Evolutionary conservation across 2,329 filamentous ascomycete species (phyloP).

Genomic region (Mycogone perniciosa): DNA sequence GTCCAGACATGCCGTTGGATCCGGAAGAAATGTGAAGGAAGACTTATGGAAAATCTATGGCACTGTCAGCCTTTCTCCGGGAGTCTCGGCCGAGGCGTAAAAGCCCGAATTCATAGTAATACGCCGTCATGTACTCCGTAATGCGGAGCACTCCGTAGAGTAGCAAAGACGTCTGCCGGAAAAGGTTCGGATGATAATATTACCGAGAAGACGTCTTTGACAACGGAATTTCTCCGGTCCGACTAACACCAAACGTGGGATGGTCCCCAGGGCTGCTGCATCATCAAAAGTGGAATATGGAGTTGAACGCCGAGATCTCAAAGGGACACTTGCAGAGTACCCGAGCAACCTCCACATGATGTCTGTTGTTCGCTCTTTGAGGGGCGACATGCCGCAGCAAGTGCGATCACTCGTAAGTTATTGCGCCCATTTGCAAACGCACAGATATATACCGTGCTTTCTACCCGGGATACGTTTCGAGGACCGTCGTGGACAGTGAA

Average conservation of each 20-base stretch:
- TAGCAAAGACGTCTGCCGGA: not conserved
- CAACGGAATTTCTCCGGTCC: constrained; percentile 25
- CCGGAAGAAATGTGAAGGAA: no score
- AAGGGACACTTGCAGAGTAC: constrained; percentile 13
- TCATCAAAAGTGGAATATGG: constrained; percentile 16
- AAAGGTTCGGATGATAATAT: constrained; percentile 6
- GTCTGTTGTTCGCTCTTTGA: constrained; percentile 34
- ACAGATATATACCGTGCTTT: not conserved
- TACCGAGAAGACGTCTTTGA: not conserved
- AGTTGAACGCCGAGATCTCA: constrained; percentile 5
- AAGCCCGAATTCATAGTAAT: no score
- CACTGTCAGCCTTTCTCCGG: no score
- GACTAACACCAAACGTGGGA: constrained; percentile 28
- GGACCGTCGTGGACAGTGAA: not conserved
- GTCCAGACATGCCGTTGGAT: no score
- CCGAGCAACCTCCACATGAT: constrained; percentile 28
- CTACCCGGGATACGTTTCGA: no score
- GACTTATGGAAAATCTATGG: no score
- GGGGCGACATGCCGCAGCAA: constrained; percentile 52
- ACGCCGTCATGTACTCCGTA: no score
- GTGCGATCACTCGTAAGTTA: constrained; percentile 49
- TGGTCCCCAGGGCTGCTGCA: constrained; percentile 21
- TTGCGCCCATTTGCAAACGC: not conserved
- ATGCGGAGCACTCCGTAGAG: not conserved
- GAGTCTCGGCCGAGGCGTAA: no score